phyloP scores from a whole-genome alignment of 257 asterid species.

The Hygrophila difformis region DNA sequence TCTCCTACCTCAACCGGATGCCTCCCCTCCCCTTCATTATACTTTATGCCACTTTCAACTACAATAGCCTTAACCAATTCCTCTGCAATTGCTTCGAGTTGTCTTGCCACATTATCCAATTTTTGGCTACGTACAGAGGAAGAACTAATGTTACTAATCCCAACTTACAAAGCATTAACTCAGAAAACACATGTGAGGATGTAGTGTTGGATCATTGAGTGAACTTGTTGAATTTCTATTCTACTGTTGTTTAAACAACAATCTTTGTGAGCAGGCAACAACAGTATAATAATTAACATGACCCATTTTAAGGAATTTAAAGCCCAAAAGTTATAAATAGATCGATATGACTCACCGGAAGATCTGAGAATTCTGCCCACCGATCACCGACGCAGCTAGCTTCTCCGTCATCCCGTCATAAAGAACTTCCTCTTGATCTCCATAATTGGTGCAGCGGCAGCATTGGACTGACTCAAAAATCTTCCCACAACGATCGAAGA shows the following conservation, averaged over 20 bases:
- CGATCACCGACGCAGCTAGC: conserved; percentile 26
- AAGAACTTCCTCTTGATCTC: conserved; percentile 37
- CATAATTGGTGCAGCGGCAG: conserved; percentile 25
- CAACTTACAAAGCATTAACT: neutral
- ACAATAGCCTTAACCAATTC: conserved; percentile 29
- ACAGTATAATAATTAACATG: neutral
- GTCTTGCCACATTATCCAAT: conserved; percentile 21
- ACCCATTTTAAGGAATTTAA: neutral
- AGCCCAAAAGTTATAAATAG: neutral
- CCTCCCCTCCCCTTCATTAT: conserved; percentile 11
- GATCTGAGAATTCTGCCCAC: conserved; percentile 23
- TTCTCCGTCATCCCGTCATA: conserved; percentile 24
- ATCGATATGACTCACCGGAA: conserved; percentile 35
- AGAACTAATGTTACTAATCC: neutral
- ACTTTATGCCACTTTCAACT: conserved; percentile 8
- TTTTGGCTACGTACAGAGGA: conserved; percentile 25
- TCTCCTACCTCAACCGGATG: conserved; percentile 19
- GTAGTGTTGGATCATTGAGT: no score
- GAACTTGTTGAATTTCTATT: no score
- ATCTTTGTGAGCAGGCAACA: no score
- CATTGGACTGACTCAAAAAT: conserved; percentile 29
- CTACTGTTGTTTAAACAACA: no score
- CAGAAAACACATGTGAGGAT: neutral
- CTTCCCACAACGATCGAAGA: conserved; percentile 22
- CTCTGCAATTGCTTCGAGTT: conserved; percentile 29